Evolutionary conservation across 139 green algal species (phyloP), one percentile per base, ranked within the genome.

Genomic region (Chlorella sp.): DNA sequence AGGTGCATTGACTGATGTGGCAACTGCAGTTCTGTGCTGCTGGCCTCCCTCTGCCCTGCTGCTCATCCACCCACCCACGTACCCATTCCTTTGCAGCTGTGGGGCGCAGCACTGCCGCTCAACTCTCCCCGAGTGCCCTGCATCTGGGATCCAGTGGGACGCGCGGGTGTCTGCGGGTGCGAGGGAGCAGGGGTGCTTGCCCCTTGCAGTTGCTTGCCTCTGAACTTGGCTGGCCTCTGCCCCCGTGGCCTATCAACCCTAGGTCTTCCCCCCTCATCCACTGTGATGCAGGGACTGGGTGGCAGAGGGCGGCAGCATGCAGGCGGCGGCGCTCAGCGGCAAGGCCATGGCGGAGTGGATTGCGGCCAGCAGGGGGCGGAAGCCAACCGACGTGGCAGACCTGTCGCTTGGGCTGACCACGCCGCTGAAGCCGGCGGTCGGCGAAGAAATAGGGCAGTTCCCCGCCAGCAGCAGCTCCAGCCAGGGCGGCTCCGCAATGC

Each of bases 21-120:
- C n/a, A n/a, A n/a, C n/a, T 16, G 25, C 63, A 21, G 20, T 28
- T 34, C 21, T 69, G 63, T 3, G 13, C 39, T 38, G 64, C 28
- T 39, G 9, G 4, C 64, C 64, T 38, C 64, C 12, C 6, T 0
- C 64, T 71, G 60, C 30, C 6, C 28, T 30, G 20, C 60, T 32
- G 25, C 60, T n/a, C 16, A n/a, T 21, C 21, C 63, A 69, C 63
- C 63, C 65, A 26, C 30, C 63, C 30, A 18, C 25, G 11, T 55
- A 15, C 13, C 25, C 13, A 9, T 51, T 51, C 44, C 9, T 9
- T 20, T 76, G 70, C 89, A 94, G 87, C 81, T 95, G 72, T 96
- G 94, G 94, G 94, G 94, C 26, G 94, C 94, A 1, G 94, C 93
- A 1, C 88, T 97, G 72, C 94, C 94, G 17, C 47, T 92, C 57